phyloP scores from a whole-genome alignment of 2,329 filamentous ascomycete genomes.

The Ophiostoma tasmaniense region DNA sequence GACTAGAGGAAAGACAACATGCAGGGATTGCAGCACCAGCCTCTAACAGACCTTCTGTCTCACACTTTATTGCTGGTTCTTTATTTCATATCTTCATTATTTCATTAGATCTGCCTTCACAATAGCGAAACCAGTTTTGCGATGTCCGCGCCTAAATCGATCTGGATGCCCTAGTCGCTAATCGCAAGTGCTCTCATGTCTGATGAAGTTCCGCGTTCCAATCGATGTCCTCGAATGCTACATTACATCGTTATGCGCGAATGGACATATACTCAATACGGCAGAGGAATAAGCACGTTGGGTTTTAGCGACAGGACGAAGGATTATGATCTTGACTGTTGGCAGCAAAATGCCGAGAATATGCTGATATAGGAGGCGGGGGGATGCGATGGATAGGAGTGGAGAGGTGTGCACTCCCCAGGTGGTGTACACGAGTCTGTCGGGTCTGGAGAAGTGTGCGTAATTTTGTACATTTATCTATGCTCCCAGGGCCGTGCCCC shows the following conservation, averaged over 20 bases:
- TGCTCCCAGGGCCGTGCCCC: neutral
- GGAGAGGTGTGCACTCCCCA: neutral
- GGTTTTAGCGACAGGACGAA: neutral
- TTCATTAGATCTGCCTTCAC: neutral
- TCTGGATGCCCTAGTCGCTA: neutral
- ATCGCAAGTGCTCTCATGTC: neutral
- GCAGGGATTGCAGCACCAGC: slow-evolving; percentile 10
- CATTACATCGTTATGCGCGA: too few relatives aligned
- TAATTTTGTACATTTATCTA: neutral
- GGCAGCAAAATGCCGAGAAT: neutral
- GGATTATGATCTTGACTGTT: neutral
- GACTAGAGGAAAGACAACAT: neutral
- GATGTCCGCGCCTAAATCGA: neutral
- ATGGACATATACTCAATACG: too few relatives aligned
- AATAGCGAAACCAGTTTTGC: neutral
- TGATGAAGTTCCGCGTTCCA: neutral
- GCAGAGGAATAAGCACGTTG: neutral
- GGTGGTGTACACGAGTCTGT: neutral
- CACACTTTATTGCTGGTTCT: neutral
- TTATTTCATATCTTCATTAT: neutral
- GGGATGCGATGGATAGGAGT: neutral
- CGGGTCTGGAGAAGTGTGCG: neutral
- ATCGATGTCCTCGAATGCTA: neutral
- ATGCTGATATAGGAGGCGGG: neutral
- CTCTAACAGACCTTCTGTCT: neutral